These are phyloP conservation scores for Clitocybe nebularis DNA, from an alignment of 1,284 basidiomycete genomes.

Conservation along the genomic window DNA sequence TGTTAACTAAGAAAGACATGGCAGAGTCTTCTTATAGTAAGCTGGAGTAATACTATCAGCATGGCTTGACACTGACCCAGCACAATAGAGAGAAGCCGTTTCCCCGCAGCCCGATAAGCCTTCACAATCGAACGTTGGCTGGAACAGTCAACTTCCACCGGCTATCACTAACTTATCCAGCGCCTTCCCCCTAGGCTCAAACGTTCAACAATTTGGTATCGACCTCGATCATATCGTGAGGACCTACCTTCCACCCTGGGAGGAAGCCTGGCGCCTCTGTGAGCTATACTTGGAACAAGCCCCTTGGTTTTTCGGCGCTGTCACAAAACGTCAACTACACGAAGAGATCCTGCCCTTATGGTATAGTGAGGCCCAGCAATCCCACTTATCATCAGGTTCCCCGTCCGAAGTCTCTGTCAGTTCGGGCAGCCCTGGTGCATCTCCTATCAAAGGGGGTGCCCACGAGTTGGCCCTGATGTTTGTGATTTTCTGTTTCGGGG, in stretches of 20 bases:
- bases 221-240: constrained; percentile 45
- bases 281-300: constrained; percentile 67
- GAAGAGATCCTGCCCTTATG: constrained; percentile 65
- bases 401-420: constrained; percentile 8
- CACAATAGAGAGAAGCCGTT: constrained; percentile 32
- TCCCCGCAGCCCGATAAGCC: constrained; percentile 17
- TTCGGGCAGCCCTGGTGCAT: constrained; percentile 7
- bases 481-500: constrained; percentile 55
- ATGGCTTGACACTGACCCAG: constrained; percentile 4
- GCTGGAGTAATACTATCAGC: too few relatives aligned
- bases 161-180: constrained; percentile 42
- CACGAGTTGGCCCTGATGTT: constrained; percentile 59
- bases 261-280: constrained; percentile 50
- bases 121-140: constrained; percentile 6
- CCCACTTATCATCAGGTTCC: constrained; percentile 20
- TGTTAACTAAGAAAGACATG: too few relatives aligned
- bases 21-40: constrained; percentile 53
- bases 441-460: constrained; percentile 29
- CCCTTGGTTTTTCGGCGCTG: constrained; percentile 73
- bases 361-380: constrained; percentile 50
- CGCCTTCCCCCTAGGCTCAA: constrained; percentile 48
- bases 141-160: constrained; percentile 21
- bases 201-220: constrained; percentile 25
- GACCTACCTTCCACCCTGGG: constrained; percentile 52
- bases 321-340: constrained; percentile 54